Evolutionary conservation across 768 basidiomycete species (phyloP), one percentile per base, ranked within the genome.

Genomic region (Chalciporus chontae): DNA sequence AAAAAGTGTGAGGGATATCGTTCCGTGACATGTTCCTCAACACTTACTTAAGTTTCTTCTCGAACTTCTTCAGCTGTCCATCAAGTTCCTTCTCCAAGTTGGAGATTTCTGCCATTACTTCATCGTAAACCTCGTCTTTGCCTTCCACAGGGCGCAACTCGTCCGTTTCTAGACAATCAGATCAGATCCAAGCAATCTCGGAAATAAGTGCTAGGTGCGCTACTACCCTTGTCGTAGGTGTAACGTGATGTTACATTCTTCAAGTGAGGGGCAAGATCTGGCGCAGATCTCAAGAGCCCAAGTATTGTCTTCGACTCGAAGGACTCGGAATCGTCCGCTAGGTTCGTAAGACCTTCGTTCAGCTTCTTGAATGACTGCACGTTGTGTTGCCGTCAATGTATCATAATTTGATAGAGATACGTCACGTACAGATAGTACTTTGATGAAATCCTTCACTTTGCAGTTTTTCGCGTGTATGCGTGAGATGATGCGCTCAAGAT

Each of bases 401-500:
- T 3, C 17, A 37, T 21, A 32, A 27, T 38, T 32, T 15, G 36
- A 34, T 6, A 1, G 38, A 24, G 9, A 18, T 13, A 11, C 6
- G n/a, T 43, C 43, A 64, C 76, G 54, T 64, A 94, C 93, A 40
- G 72, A 70, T 9, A 96, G 76, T 19, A 95, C 87, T 64, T 85
- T 90, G 55, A 87, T 65, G 65, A 99, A 99, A 61, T 96, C 92
- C 56, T 78, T 83, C 52, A 94, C 81, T 65, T 81, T 86, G 70
- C 90, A 90, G 50, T 84, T 89, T 64, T 87, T 92, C 11, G 94
- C 94, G 62, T 98, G 96, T 48, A 98, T 88, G 32, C 96, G 86
- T 10, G 94, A 94, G 9, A 99, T 85, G 50, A 96, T 83, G 13
- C 96, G 89, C 64, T 98, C 92, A 8, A 95, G 77, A 66, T 98